These are phyloP conservation scores for Yamadazyma friedrichii DNA, from an alignment of 1,139 yeast species.

Conservation along the genomic window DNA sequence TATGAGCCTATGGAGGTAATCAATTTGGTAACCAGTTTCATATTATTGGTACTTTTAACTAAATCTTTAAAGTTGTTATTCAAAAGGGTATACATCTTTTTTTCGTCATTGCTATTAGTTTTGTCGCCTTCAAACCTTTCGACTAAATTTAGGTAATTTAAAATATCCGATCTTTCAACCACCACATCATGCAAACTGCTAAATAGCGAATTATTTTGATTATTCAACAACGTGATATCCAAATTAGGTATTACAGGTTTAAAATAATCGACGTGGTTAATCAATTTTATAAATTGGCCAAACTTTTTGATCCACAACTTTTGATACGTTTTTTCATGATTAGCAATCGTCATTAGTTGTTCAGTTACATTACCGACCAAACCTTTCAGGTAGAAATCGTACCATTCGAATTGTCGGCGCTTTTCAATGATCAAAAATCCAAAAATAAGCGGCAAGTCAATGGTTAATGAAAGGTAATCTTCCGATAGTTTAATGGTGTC, in stretches of 20 bases:
- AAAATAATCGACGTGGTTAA: slow-evolving; percentile 20
- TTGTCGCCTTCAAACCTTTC: slow-evolving; percentile 23
- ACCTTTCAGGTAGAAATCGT: slow-evolving; percentile 49
- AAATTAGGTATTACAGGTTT: slow-evolving; percentile 33
- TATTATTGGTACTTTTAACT: slow-evolving; percentile 34
- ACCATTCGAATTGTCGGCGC: slow-evolving; percentile 70
- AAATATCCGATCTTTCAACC: slow-evolving; percentile 42
- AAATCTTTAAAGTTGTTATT: slow-evolving; percentile 48
- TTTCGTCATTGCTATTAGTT: slow-evolving; percentile 14
- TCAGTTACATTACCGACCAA: slow-evolving; percentile 55
- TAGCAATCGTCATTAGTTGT: slow-evolving; percentile 55
- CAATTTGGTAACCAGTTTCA: slow-evolving; percentile 38
- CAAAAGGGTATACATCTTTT: slow-evolving; percentile 39
- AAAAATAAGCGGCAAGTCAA: slow-evolving; percentile 77
- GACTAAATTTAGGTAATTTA: slow-evolving; percentile 31
- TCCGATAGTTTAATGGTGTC: slow-evolving; percentile 38
- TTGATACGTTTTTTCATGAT: slow-evolving; percentile 58
- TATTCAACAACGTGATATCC: slow-evolving; percentile 38
- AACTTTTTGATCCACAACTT: slow-evolving; percentile 65
- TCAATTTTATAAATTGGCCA: slow-evolving; percentile 42
- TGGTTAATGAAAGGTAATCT: slow-evolving; percentile 50
- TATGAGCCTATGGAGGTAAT: slow-evolving; percentile 33
- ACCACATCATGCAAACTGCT: slow-evolving; percentile 22
- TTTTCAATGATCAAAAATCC: slow-evolving; percentile 75
- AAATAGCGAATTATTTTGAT: slow-evolving; percentile 18